phyloP scores from a whole-genome alignment of 2,329 filamentous ascomycete genomes.

The Dothiorella sarmentorum region DNA sequence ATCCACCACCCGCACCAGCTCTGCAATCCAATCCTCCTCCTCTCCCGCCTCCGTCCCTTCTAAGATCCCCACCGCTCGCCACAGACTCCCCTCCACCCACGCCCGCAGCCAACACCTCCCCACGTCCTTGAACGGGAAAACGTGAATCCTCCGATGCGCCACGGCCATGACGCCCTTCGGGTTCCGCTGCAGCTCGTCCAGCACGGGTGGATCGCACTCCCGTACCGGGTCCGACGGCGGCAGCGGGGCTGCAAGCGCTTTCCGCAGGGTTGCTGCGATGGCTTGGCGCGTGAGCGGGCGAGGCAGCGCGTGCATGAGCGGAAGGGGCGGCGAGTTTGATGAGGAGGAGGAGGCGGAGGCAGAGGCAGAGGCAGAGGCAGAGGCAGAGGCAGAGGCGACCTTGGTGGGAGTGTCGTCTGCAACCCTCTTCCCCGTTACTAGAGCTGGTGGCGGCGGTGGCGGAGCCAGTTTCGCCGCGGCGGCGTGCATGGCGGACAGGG shows the following conservation, averaged over 20 bases:
- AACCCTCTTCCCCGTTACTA: no score
- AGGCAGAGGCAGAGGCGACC: neutral
- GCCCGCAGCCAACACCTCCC: slow-evolving; percentile 66
- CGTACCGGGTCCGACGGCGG: slow-evolving; percentile 30
- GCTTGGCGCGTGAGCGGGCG: neutral
- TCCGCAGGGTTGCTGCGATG: slow-evolving; percentile 18
- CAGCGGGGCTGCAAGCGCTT: slow-evolving; percentile 15
- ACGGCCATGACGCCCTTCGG: slow-evolving; percentile 53
- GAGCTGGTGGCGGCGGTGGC: neutral
- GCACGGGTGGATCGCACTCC: slow-evolving; percentile 41
- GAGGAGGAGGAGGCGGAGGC: no score
- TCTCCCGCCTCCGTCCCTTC: slow-evolving; percentile 22
- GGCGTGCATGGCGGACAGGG: neutral
- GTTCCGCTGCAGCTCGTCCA: slow-evolving; percentile 21
- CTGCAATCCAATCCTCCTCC: slow-evolving; percentile 48
- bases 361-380: neutral
- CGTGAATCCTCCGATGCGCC: slow-evolving; percentile 65
- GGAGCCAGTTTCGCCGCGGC: no score
- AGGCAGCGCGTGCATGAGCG: neutral
- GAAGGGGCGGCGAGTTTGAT: neutral
- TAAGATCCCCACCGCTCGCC: slow-evolving; percentile 50
- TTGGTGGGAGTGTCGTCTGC: no score
- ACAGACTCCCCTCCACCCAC: slow-evolving; percentile 67
- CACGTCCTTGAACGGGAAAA: slow-evolving; percentile 64
- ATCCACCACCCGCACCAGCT: slow-evolving; percentile 66